Evolutionary conservation across 495 filamentous ascomycete species (phyloP), one percentile per base, ranked within the genome.

Genomic region (Hypoxylon rickii): DNA sequence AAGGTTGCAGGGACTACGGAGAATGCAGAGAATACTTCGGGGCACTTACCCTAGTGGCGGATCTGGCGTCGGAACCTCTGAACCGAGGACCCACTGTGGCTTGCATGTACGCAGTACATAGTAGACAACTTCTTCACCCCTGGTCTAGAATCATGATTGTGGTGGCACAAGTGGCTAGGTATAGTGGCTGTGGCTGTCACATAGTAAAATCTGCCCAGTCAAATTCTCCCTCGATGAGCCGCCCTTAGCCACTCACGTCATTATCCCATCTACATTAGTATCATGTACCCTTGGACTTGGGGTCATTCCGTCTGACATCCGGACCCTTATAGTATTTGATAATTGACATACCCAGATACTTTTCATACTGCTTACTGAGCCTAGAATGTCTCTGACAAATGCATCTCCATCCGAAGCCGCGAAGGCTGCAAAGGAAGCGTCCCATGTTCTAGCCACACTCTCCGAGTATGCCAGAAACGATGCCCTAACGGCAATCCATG

Each of bases 401-500:
- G 86, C 83, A 12, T 80, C 81, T 16, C 85, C 89, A 29, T 65
- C 75, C 2, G 85, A 87, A 55, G 82, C 86, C 15, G 89, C 88
- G 21, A 76, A 76, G 63, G 76, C 83, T 44, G 89, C 88, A 55
- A 90, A 88, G 42, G 71, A 81, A 34, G 86, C 89, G 15, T 89
- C 88, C 20, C 84, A 85, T 63, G 74, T 76, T 44, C 76, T 92
- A 13, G 87, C 88, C 15, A 86, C 81, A 0, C 78, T 91, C 13
- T 75, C 86, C 0, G 75, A 79, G 16, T 66, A 71, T 17, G 83
- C 82, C 6, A 87, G 94, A 53, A 94, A 96, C 75, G 82, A 87
- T 40, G 94, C 94, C 15, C 72, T 98, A 50, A 91, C 86, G 17
- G 84, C 85, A 3, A 87, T 98, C 50, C 85, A 97, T 71, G 63